Evolutionary conservation across 108 stramenopile genomes (phyloP), one percentile per base, ranked within the genome.

Genomic region (Bacterosira constricta): DNA sequence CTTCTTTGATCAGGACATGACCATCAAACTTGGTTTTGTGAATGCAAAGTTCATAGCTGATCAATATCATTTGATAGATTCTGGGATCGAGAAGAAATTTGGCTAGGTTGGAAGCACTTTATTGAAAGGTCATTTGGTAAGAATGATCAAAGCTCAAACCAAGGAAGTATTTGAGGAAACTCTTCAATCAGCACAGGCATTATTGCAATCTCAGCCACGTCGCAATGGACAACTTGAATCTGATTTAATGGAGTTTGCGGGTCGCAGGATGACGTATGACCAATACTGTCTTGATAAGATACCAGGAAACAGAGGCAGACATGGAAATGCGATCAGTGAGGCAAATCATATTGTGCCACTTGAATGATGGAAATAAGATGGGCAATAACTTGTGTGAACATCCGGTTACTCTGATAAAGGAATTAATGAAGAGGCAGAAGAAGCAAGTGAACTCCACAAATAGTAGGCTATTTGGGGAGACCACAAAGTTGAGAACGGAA

Each of bases 61-160:
- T 47, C 21, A 0, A 1, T 64, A 21, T 18, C 63, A 64, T 27
- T 26, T 64, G 5, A 13, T 64, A 23, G 44, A 47, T 26, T 47
- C 63, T 50, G 63, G 63, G 4, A 5, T 64, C 7, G 44, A 27
- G 26, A 47, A 64, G 23, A 64, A 21, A 1, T 64, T 64, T 27
- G 63, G 63, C 3, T 21, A 64, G 26, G 7, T 21, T 30, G 42
- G 44, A 26, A 15, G 23, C 17, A 30, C 9, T 8, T 15, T 64
- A 6, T 18, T 64, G 6, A 36, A 47, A 50, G 63, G 27, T 5
- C 29, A 64, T n/a, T 30, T 64, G 13, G 20, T 34, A 18, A 8
- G 32, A 32, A 64, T 64, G 63, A 42, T 64, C 15, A 29, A 29
- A 30, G 13, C 63, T 25, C 1, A 4, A 7, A 29, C 45, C n/a